A percentile compares a stretch with the other conserved stretches of the same genome.
Evolutionary conservation across 495 filamentous ascomycete genomes (phyloP).

Genomic region (Oidiodendron maius): DNA sequence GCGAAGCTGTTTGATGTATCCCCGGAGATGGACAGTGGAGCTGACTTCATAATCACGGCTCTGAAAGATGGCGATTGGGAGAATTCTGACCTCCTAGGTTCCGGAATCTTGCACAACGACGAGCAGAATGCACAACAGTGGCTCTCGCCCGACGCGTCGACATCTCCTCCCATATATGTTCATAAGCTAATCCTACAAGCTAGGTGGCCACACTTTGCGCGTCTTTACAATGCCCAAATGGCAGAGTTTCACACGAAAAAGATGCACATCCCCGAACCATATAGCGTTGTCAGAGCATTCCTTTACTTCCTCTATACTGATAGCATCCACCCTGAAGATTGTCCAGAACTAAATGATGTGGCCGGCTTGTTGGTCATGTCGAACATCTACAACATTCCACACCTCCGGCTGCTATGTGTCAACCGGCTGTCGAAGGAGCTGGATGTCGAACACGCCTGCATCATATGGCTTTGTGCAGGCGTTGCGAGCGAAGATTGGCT

Average conservation of each 20-base stretch:
- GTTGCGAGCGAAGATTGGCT: constrained; percentile 91
- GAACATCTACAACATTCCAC: constrained; percentile 94
- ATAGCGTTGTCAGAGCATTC: constrained; percentile 89
- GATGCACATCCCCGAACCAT: constrained; percentile 97
- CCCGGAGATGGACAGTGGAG: constrained; percentile 71
- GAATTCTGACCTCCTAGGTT: constrained; percentile 55
- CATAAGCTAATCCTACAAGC: constrained; percentile 90
- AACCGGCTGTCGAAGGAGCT: constrained; percentile 82
- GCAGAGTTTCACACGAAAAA: constrained; percentile 91
- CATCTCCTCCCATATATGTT: constrained; percentile 84
- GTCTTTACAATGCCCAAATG: constrained; percentile 89
- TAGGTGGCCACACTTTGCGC: constrained; percentile 92
- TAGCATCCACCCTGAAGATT: constrained; percentile 63
- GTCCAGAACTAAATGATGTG: constrained; percentile 70
- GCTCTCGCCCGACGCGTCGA: constrained; percentile 54
- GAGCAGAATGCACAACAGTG: constrained; percentile 48
- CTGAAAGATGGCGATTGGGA: constrained; percentile 60
- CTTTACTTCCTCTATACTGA: constrained; percentile 96
- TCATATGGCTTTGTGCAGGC: constrained; percentile 91
- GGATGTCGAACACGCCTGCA: constrained; percentile 88
- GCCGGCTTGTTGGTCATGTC: constrained; percentile 97
- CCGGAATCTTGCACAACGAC: constrained; percentile 33
- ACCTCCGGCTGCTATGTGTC: constrained; percentile 82
- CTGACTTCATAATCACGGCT: constrained; percentile 82
- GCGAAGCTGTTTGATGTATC: constrained; percentile 76